Conservation (phyloP, 1,139 yeast genomes). For the Geotrichum citri-aurantii region DNA sequence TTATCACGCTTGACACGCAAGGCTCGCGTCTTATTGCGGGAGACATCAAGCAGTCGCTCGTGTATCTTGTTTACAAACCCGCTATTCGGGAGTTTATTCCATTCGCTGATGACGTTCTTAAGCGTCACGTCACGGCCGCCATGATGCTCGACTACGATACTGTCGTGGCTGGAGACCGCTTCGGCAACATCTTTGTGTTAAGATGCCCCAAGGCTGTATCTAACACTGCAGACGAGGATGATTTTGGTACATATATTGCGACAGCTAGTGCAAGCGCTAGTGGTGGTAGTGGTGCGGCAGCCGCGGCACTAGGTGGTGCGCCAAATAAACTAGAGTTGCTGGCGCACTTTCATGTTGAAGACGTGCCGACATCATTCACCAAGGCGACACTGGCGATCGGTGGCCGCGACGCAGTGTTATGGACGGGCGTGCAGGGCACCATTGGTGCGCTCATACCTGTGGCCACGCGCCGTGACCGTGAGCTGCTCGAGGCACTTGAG, state of each 20-base stretch:
- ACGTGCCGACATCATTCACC: slow-evolving; percentile 59
- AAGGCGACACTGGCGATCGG: slow-evolving; percentile 52
- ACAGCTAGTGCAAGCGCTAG: slow-evolving; percentile 43
- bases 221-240: slow-evolving; percentile 46
- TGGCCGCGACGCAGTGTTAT: slow-evolving; percentile 60
- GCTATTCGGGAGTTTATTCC: slow-evolving; percentile 50
- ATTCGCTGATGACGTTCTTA: slow-evolving; percentile 63
- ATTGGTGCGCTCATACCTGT: slow-evolving; percentile 71
- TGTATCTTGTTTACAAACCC: slow-evolving; percentile 49
- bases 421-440: slow-evolving; percentile 76
- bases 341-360: slow-evolving; percentile 64
- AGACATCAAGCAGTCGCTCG: slow-evolving; percentile 61
- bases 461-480: slow-evolving; percentile 55
- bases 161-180: slow-evolving; percentile 80
- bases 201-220: slow-evolving; percentile 50
- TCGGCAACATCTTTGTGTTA: slow-evolving; percentile 70
- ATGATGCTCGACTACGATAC: slow-evolving; percentile 67
- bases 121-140: slow-evolving; percentile 61
- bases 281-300: slow-evolving; percentile 43
- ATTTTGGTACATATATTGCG: slow-evolving; percentile 38
- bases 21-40: slow-evolving; percentile 62
- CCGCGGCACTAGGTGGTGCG: slow-evolving; percentile 46
- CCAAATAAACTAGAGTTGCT: slow-evolving; percentile 49
- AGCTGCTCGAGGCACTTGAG: slow-evolving; percentile 54
- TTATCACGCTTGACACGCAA: slow-evolving; percentile 48